Conservation (phyloP, 768 basidiomycete genomes). For the Lenzites betulinus region DNA sequence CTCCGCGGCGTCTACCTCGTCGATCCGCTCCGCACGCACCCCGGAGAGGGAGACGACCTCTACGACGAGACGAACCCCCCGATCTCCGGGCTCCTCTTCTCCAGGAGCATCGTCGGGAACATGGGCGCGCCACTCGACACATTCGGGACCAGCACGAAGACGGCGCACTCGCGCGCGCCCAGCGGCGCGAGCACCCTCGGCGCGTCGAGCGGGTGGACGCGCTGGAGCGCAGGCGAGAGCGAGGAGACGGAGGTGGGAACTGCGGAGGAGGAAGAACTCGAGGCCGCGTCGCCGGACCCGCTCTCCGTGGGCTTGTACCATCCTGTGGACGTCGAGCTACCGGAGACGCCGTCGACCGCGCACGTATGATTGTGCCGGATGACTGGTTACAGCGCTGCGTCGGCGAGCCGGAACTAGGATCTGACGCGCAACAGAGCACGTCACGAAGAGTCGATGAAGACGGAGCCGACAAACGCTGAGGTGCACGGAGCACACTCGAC, state of each 20-base stretch:
- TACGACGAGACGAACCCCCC: not conserved
- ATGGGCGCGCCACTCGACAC: conserved; percentile 20
- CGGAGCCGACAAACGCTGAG: too few relatives aligned
- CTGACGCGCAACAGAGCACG: too few relatives aligned
- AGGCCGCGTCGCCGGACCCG: conserved; percentile 11
- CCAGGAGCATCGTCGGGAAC: conserved; percentile 18
- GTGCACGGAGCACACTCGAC: too few relatives aligned
- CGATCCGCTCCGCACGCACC: not conserved
- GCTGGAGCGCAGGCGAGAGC: not conserved
- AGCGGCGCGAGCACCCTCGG: not conserved
- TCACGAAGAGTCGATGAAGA: too few relatives aligned
- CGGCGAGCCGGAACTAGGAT: not conserved
- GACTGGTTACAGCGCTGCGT: not conserved
- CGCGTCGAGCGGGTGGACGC: not conserved
- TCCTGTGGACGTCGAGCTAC: not conserved
- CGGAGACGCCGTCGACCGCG: not conserved
- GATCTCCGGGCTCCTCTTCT: not conserved
- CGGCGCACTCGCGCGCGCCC: not conserved
- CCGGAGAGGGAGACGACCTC: not conserved
- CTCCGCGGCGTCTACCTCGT: conserved; percentile 19
- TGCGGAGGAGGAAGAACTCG: conserved; percentile 2
- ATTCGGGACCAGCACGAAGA: not conserved
- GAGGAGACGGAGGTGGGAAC: conserved; percentile 2
- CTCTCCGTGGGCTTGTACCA: conserved; percentile 1
- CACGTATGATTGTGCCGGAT: not conserved